Percentiles rank a stretch among this genome's conserved stretches.
Evolutionary conservation across 352 stramenopile species (phyloP).

Genomic region (Phytophthora ohioensis): DNA sequence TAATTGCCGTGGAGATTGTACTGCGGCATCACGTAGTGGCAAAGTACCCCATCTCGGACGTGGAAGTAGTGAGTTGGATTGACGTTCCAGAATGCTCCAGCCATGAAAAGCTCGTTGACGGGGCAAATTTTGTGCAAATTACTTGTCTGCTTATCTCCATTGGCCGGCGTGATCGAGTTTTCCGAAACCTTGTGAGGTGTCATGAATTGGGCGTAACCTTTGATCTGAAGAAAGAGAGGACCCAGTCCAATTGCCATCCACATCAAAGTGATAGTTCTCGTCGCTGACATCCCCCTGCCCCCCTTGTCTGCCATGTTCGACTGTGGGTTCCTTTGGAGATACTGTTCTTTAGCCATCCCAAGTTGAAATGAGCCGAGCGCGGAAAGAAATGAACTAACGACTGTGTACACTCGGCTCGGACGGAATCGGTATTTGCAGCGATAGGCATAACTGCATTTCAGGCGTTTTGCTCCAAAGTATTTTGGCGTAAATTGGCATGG

Average conservation of each 20-base stretch:
- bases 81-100: constrained; percentile 31
- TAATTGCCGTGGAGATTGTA: constrained; percentile 19
- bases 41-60: constrained; percentile 5
- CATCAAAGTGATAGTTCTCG: constrained; percentile 2
- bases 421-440: no score
- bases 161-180: constrained; percentile 2
- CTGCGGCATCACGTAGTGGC: constrained; percentile 23
- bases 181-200: constrained; percentile 30
- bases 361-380: no score
- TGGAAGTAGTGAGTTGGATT: constrained; percentile 11
- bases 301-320: no score
- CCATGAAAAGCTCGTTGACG: constrained; percentile 23
- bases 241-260: constrained; percentile 13
- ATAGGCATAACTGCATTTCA: no score
- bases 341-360: no score
- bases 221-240: constrained; percentile 37
- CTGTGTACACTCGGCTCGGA: no score
- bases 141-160: neutral
- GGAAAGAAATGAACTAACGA: no score
- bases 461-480: no score
- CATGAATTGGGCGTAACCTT: constrained; percentile 20
- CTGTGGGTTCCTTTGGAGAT: no score
- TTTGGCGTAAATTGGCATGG: no score
- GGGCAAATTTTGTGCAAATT: constrained; percentile 15
- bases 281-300: neutral